Conservation (phyloP, 345 rosid genomes). For the Noccaea caerulescens region DNA sequence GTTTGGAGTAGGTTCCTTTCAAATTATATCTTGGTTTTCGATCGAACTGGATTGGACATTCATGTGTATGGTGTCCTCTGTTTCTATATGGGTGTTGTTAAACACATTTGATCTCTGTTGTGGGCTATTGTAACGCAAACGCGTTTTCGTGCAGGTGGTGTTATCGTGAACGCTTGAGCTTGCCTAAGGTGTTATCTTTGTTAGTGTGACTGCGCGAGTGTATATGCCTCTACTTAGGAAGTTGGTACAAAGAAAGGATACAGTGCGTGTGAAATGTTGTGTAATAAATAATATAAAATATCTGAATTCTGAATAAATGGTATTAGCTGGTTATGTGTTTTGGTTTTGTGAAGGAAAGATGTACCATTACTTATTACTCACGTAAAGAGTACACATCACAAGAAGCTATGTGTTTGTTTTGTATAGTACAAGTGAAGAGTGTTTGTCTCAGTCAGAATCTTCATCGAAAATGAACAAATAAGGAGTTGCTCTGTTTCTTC, state of each 20-base stretch:
- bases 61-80: too few species aligned
- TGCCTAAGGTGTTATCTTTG: neutral
- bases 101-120: too few species aligned
- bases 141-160: conserved; percentile 39
- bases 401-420: neutral
- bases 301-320: conserved; percentile 13
- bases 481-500: conserved; percentile 42
- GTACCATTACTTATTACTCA: neutral
- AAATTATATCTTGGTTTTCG: too few species aligned
- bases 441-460: conserved; percentile 48
- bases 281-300: conserved; percentile 20
- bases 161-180: conserved; percentile 43
- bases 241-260: conserved; percentile 1
- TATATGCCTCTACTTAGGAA: neutral
- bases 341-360: neutral
- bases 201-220: too few species aligned
- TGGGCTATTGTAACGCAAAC: neutral
- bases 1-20: too few species aligned
- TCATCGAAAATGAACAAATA: conserved; percentile 60
- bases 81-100: neutral
- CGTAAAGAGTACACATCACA: neutral
- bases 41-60: too few species aligned
- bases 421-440: conserved; percentile 4
- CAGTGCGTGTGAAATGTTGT: conserved; percentile 20
- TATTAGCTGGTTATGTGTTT: neutral